Evolutionary conservation across 1,284 basidiomycete species (phyloP), one percentile per base, ranked within the genome.

Genomic region (Austroboletus novae-zelandiae): DNA sequence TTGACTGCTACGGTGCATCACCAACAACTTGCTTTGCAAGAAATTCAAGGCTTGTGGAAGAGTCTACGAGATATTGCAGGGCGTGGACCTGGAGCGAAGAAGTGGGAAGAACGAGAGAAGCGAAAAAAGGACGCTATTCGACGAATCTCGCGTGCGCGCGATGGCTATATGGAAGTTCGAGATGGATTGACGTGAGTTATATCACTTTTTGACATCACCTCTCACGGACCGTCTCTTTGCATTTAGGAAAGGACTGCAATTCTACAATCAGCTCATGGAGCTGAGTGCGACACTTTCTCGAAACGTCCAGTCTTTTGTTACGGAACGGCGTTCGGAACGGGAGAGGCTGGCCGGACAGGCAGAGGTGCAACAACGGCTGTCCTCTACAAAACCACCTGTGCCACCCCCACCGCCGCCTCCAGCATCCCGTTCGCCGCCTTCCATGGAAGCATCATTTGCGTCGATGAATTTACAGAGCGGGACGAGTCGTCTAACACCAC

Each of bases 161-260:
- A 95, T 56, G 80, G 80, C 4, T 95, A 94, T 66, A 86, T 86
- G 73, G 92, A 98, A 70, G 87, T 94, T 34, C 74, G 88, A 11
- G 89, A 89, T 59, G 94, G 93, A 4, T 69, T 97, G 43, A 83
- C 81, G 83, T 91, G 66, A 59, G 88, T 83, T 44, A 55, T 42
- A 52, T 14, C 39, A 17, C 50, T 7, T 40, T 49, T 49, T 46
- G 55, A 17, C 35, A 36, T 52, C 40, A 15, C 34, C 43, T 34
- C 40, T 32, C 37, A 61, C 49, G 51, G 48, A 49, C 20, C 35
- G 20, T 44, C 42, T 9, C 13, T 46, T n/a, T 15, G n/a, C 46
- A 15, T 14, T 39, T 47, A 91, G 86, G 17, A 95, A 94, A 66
- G 96, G 94, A 0, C 71, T 91, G 4, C 83, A 86, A 43, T 99